phyloP scores from a whole-genome alignment of 257 asterid species.

The Cynanchum wilfordii region DNA sequence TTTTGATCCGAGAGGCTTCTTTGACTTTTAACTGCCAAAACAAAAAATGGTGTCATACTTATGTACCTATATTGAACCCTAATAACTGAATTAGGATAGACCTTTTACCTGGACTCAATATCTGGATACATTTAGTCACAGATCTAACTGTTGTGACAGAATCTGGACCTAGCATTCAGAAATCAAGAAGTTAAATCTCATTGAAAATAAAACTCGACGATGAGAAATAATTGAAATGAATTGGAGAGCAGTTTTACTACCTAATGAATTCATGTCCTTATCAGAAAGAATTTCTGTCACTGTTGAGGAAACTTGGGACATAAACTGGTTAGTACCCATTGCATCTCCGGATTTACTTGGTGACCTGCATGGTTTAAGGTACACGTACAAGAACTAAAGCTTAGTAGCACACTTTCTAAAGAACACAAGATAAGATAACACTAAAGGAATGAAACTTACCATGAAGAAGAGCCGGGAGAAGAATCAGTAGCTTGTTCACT shows the following conservation, averaged over 20 bases:
- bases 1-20: conserved; percentile 21
- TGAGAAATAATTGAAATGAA: conserved; percentile 3
- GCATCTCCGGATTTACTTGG: conserved; percentile 36
- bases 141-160: conserved; percentile 59
- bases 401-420: not conserved
- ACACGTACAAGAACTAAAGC: not conserved
- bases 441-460: conserved; percentile 19
- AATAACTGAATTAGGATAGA: conserved; percentile 3
- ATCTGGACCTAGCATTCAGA: conserved; percentile 46
- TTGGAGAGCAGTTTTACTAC: conserved; percentile 30
- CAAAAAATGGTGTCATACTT: conserved; percentile 11
- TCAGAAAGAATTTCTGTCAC: conserved; percentile 46
- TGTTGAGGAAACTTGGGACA: conserved; percentile 46
- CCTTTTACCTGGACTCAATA: conserved; percentile 76
- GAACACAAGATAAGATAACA: not conserved
- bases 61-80: not conserved
- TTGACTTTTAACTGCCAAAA: conserved; percentile 47
- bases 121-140: conserved; percentile 59
- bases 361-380: conserved; percentile 42
- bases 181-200: not conserved
- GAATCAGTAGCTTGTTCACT: conserved; percentile 22
- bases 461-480: conserved; percentile 36
- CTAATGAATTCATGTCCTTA: conserved; percentile 37
- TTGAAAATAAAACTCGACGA: conserved; percentile 12
- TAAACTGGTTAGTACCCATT: conserved; percentile 31